A percentile compares a stretch with the other conserved stretches of the same genome.
Conservation (phyloP, 2,329 filamentous ascomycete genomes). For the Mycosphaerella sp. region DNA sequence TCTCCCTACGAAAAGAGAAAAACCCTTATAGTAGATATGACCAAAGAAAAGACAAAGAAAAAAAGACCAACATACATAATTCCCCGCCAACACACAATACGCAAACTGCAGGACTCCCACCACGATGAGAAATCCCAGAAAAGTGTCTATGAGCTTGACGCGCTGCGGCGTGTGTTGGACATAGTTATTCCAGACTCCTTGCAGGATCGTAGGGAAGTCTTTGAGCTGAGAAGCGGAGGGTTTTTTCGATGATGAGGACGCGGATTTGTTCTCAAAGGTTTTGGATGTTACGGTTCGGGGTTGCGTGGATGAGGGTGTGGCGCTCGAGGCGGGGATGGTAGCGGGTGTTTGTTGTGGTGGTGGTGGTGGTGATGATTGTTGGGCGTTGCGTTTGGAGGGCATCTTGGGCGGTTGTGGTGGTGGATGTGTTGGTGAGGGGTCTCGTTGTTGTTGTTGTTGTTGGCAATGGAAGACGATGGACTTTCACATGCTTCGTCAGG, state of each 20-base stretch:
- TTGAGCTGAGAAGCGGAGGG: slow-evolving; percentile 25
- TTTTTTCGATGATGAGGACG: slow-evolving; percentile 22
- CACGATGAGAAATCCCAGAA: slow-evolving; percentile 78
- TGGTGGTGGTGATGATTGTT: background rate
- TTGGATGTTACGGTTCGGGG: slow-evolving; percentile 20
- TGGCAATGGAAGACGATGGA: no score
- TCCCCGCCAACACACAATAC: slow-evolving; percentile 86
- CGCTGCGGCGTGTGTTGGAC: slow-evolving; percentile 75
- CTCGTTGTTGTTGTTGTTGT: no score
- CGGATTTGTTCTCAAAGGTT: slow-evolving; percentile 16
- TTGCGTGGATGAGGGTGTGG: slow-evolving; percentile 8
- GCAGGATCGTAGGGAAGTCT: slow-evolving; percentile 53
- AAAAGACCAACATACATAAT: slow-evolving; percentile 65
- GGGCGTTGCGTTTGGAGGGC: background rate
- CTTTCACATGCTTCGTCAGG: no score
- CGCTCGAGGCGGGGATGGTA: slow-evolving; percentile 9
- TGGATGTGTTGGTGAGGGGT: background rate
- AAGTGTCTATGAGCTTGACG: slow-evolving; percentile 84
- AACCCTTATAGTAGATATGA: no score
- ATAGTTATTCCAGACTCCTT: slow-evolving; percentile 73
- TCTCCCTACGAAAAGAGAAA: no score
- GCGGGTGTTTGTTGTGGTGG: background rate
- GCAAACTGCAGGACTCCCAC: slow-evolving; percentile 88
- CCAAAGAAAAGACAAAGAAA: no score
- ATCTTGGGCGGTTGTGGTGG: background rate